These are phyloP conservation scores for Diaporthe aspalathi DNA, from an alignment of 2,329 filamentous ascomycete genomes.

Conservation along the genomic window DNA sequence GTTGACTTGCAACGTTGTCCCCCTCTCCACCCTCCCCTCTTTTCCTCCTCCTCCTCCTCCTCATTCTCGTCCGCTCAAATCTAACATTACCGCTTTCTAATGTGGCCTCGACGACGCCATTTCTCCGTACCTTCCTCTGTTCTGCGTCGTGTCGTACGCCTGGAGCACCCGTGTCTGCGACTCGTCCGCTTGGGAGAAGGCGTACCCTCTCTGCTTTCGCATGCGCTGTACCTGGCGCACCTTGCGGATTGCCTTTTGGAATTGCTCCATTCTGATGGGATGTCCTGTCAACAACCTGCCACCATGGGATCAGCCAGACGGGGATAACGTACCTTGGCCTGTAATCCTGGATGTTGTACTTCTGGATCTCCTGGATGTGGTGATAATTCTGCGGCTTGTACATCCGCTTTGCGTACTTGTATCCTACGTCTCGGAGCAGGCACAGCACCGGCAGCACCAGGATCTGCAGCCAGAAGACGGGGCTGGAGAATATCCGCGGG, in stretches of 20 bases:
- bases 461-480: slow-evolving; percentile 93
- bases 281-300: not conserved
- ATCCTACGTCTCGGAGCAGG: slow-evolving; percentile 87
- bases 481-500: slow-evolving; percentile 81
- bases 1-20: slow-evolving; percentile 4
- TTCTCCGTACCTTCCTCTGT: slow-evolving; percentile 92
- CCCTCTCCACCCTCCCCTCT: not conserved
- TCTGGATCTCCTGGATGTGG: slow-evolving; percentile 99
- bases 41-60: not conserved
- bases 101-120: slow-evolving; percentile 71
- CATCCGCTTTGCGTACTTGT: slow-evolving; percentile 99
- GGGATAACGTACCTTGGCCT: slow-evolving; percentile 78
- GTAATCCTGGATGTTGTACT: slow-evolving; percentile 99
- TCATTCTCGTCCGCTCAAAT: not conserved
- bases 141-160: slow-evolving; percentile 95
- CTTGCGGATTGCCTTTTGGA: slow-evolving; percentile 99
- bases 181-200: slow-evolving; percentile 97
- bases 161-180: slow-evolving; percentile 94
- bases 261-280: slow-evolving; percentile 88
- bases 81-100: slow-evolving; percentile 13
- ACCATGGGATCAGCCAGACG: not conserved
- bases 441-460: slow-evolving; percentile 83
- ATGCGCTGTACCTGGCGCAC: slow-evolving; percentile 98
- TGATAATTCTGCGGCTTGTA: slow-evolving; percentile 96
- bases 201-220: slow-evolving; percentile 98